These are phyloP conservation scores for Pythium rhizo-oryzae DNA, from an alignment of 352 stramenopile species.

Conservation along the genomic window DNA sequence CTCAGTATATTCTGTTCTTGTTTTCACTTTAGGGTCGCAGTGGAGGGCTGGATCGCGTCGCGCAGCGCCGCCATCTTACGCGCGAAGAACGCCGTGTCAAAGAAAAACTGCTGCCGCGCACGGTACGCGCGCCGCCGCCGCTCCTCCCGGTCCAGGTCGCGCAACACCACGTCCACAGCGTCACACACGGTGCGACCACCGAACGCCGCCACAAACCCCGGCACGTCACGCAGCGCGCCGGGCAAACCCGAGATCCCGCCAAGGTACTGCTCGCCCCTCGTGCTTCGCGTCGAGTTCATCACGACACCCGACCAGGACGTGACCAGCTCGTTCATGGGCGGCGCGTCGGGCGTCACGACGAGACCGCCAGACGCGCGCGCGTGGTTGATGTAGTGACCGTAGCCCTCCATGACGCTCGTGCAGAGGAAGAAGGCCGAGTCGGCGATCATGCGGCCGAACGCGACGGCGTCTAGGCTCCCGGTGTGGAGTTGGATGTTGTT, in stretches of 20 bases:
- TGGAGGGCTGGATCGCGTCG: constrained; percentile 22
- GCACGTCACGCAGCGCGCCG: constrained; percentile 38
- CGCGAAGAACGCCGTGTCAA: constrained; percentile 70
- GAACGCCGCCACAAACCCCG: constrained; percentile 50
- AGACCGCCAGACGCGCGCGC: constrained; percentile 46
- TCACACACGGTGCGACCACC: constrained; percentile 39
- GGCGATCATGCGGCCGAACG: constrained; percentile 57
- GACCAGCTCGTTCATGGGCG: constrained; percentile 71
- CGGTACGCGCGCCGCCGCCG: constrained; percentile 32
- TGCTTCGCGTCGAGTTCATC: constrained; percentile 32
- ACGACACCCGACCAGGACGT: constrained; percentile 47
- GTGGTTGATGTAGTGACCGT: constrained; percentile 78
- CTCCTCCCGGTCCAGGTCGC: constrained; percentile 31
- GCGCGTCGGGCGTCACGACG: constrained; percentile 51
- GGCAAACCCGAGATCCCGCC: constrained; percentile 33
- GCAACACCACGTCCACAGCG: constrained; percentile 42
- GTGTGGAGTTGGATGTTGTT: constrained; percentile 43
- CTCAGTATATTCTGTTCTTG: too few species aligned
- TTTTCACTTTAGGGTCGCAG: too few species aligned
- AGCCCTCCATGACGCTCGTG: constrained; percentile 62
- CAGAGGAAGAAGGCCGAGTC: constrained; percentile 65
- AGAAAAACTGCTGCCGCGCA: constrained; percentile 61
- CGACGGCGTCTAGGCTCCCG: constrained; percentile 31
- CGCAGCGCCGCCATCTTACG: constrained; percentile 55
- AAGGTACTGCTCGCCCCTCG: constrained; percentile 43